phyloP scores from a whole-genome alignment of 805 yeast species.

The Wickerhamiella galacta region DNA sequence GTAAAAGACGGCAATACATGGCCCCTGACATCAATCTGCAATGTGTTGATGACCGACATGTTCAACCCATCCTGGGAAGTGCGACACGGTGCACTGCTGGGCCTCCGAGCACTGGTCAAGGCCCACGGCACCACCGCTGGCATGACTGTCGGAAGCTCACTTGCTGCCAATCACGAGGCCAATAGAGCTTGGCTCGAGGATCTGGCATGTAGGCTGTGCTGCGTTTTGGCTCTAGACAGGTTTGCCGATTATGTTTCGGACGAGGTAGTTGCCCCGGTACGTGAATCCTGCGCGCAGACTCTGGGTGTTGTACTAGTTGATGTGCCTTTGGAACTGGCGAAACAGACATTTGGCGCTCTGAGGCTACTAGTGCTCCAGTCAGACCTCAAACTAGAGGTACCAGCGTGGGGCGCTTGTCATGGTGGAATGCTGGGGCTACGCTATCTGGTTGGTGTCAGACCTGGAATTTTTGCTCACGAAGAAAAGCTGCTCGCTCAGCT shows the following conservation, averaged over 20 bases:
- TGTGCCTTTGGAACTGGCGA: conserved; percentile 39
- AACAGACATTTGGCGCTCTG: conserved; percentile 47
- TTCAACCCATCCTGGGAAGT: conserved; percentile 84
- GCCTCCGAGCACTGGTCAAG: conserved; percentile 68
- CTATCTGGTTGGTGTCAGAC: conserved; percentile 78
- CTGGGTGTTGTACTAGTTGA: conserved; percentile 78
- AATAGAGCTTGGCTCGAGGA: conserved; percentile 70
- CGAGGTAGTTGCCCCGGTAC: conserved; percentile 94
- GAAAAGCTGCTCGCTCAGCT: conserved; percentile 47
- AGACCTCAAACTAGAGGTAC: conserved; percentile 28
- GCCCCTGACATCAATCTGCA: conserved; percentile 91
- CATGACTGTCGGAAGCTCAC: conserved; percentile 46
- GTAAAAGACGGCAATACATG: conserved; percentile 63
- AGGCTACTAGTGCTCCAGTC: conserved; percentile 52
- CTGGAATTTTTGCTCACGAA: conserved; percentile 53
- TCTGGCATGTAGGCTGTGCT: conserved; percentile 65
- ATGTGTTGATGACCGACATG: conserved; percentile 57
- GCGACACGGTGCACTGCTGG: conserved; percentile 90
- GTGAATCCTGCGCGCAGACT: conserved; percentile 93
- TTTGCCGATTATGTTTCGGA: conserved; percentile 96
- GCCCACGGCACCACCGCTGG: conserved; percentile 81
- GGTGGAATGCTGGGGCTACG: conserved; percentile 92
- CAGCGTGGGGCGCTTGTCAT: conserved; percentile 94
- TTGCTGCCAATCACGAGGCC: conserved; percentile 43
- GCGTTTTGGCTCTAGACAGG: conserved; percentile 79